Conservation (phyloP, 2,329 filamentous ascomycete species). For the Pseudogymnoascus sp. region DNA sequence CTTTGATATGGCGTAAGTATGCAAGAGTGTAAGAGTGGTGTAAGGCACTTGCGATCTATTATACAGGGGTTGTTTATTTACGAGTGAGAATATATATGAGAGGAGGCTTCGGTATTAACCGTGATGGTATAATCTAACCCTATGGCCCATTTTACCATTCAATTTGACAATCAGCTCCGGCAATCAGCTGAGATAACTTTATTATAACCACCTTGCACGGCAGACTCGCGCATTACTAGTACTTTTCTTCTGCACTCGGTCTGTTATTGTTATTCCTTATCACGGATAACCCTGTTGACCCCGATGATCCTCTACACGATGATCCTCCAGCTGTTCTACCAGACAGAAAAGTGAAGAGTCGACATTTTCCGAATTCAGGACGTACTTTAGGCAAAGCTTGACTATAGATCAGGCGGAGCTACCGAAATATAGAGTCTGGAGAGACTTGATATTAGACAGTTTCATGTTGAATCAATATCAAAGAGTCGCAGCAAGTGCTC, state of each 20-base stretch:
- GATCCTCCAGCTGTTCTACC: not conserved
- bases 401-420: not conserved
- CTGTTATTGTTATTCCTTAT: not conserved
- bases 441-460: not conserved
- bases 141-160: not conserved
- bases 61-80: not conserved
- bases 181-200: too few relatives aligned
- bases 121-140: not conserved
- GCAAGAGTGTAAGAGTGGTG: not conserved
- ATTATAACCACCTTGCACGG: not conserved
- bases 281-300: not conserved
- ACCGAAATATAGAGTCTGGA: not conserved
- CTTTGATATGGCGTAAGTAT: conserved; percentile 15
- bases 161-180: too few relatives aligned
- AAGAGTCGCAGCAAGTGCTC: not conserved
- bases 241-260: not conserved
- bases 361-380: not conserved
- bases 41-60: not conserved
- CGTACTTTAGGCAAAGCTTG: not conserved
- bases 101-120: not conserved
- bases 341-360: not conserved
- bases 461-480: not conserved
- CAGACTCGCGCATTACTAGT: not conserved
- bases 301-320: not conserved
- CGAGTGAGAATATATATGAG: not conserved